These are phyloP conservation scores for Zancudomyces culisetae DNA, from an alignment of 371 early-diverging fungal genomes.

Conservation along the genomic window DNA sequence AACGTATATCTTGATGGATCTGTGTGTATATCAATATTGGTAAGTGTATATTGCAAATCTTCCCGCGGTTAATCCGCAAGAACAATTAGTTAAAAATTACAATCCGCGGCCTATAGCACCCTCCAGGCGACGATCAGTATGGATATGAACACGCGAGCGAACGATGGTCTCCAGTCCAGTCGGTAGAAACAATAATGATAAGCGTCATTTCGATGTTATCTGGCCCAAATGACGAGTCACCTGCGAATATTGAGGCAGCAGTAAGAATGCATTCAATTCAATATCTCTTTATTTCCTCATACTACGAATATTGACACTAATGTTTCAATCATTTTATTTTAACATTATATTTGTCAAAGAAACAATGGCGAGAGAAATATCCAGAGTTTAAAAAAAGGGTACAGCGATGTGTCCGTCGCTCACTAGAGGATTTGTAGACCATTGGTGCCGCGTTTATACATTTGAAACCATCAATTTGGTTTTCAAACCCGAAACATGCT, in stretches of 20 bases:
- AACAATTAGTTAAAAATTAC: not conserved
- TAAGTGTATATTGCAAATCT: not conserved
- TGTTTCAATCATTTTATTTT: not conserved
- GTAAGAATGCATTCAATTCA: not conserved
- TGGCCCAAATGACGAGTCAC: constrained; percentile 95
- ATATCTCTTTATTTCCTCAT: not conserved
- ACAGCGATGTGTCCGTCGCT: constrained; percentile 14
- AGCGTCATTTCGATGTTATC: constrained; percentile 85
- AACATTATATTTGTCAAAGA: not conserved
- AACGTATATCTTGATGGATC: constrained; percentile 86
- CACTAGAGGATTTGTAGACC: constrained; percentile 8
- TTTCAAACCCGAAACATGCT: too few species aligned
- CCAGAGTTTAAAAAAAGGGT: constrained; percentile 8
- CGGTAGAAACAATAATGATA: constrained; percentile 87
- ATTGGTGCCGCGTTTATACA: too few species aligned
- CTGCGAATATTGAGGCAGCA: constrained; percentile 95
- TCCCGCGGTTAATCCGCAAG: not conserved
- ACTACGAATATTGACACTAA: not conserved
- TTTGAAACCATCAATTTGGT: too few species aligned
- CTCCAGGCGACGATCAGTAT: constrained; percentile 87
- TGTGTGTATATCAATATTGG: constrained; percentile 95
- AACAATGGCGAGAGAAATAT: constrained; percentile 11
- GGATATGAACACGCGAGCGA: constrained; percentile 78
- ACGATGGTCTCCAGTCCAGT: constrained; percentile 92
- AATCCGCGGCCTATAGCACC: constrained; percentile 46